Percentiles rank a stretch among this genome's conserved stretches.
Evolutionary conservation across 495 filamentous ascomycete species (phyloP).

Genomic region (Lophiostoma macrostomum): DNA sequence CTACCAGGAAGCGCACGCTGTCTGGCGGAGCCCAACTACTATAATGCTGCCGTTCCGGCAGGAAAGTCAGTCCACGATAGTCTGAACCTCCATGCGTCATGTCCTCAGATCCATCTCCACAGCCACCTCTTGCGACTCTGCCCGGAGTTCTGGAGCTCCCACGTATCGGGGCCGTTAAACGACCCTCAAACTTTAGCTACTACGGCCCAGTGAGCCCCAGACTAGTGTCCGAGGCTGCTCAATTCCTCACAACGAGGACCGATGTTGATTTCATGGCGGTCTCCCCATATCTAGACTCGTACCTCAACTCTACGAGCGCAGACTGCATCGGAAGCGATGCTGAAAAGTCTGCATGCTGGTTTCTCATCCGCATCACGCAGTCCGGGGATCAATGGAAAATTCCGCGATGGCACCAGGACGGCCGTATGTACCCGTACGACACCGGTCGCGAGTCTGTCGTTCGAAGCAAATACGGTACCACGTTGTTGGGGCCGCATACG

Average conservation of each 20-base stretch:
- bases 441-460: not conserved
- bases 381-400: not conserved
- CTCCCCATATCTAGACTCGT: not conserved
- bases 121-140: too few species aligned
- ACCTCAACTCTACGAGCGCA: not conserved
- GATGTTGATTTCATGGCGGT: not conserved
- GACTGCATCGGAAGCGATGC: not conserved
- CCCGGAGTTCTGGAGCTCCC: too few species aligned
- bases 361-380: not conserved
- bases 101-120: too few species aligned
- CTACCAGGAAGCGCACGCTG: too few species aligned
- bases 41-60: too few species aligned
- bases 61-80: too few species aligned
- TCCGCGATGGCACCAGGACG: constrained; percentile 9
- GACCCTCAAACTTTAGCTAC: too few species aligned
- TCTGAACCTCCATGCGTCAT: too few species aligned
- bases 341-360: constrained; percentile 1
- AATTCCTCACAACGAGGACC: not conserved
- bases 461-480: constrained; percentile 4
- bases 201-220: not conserved
- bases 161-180: too few species aligned
- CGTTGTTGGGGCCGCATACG: not conserved
- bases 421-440: not conserved
- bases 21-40: too few species aligned
- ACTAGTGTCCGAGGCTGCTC: not conserved